Conservation (phyloP, 2,329 filamentous ascomycete species). For the Colletotrichum australisinense region DNA sequence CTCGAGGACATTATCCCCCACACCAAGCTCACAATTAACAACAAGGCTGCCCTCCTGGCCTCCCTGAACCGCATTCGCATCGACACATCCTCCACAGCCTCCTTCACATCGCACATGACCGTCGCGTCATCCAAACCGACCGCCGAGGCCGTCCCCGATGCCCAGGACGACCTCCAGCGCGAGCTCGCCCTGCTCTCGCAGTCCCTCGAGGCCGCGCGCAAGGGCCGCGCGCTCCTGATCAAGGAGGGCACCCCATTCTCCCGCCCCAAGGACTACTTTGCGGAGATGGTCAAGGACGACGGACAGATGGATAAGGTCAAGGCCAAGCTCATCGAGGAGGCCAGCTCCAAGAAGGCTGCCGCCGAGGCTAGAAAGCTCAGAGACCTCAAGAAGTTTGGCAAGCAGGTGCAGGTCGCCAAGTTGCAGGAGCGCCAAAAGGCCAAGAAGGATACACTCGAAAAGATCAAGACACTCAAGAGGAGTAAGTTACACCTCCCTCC, state of each 20-base stretch:
- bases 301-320: slow-evolving; percentile 99
- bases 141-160: slow-evolving; percentile 76
- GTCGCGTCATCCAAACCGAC: slow-evolving; percentile 76
- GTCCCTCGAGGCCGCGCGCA: slow-evolving; percentile 80
- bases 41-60: slow-evolving; percentile 85
- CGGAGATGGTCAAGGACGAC: slow-evolving; percentile 98
- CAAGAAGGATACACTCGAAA: slow-evolving; percentile 93
- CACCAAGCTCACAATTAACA: slow-evolving; percentile 97
- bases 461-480: slow-evolving; percentile 94
- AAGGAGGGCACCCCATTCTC: slow-evolving; percentile 88
- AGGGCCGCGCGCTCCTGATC: slow-evolving; percentile 79
- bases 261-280: slow-evolving; percentile 94
- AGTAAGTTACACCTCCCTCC: slow-evolving; percentile 72
- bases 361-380: slow-evolving; percentile 91
- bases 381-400: slow-evolving; percentile 99
- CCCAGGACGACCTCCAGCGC: slow-evolving; percentile 91
- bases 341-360: slow-evolving; percentile 90
- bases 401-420: slow-evolving; percentile 97
- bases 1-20: slow-evolving; percentile 89
- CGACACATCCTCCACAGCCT: slow-evolving; percentile 72
- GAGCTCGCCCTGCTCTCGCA: slow-evolving; percentile 96
- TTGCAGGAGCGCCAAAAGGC: slow-evolving; percentile 92
- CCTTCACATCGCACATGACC: slow-evolving; percentile 87
- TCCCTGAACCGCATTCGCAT: slow-evolving; percentile 84
- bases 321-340: slow-evolving; percentile 91